phyloP scores from a whole-genome alignment of 1,284 basidiomycete genomes.

The Trichosporon faecale region DNA sequence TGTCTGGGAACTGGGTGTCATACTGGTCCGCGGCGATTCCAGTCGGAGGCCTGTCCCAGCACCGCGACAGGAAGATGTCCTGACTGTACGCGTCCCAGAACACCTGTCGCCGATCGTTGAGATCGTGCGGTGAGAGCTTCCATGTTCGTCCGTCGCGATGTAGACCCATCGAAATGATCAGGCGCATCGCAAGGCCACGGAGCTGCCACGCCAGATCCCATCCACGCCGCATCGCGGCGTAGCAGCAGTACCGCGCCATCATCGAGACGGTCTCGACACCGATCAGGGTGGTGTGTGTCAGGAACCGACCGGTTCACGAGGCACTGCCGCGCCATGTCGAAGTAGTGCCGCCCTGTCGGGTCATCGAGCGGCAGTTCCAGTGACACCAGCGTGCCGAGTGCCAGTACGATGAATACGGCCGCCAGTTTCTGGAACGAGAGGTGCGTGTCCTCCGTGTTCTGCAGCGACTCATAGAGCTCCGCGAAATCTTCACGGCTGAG shows the following conservation, averaged over 20 bases:
- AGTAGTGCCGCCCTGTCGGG: constrained; percentile 32
- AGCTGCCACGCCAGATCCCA: constrained; percentile 27
- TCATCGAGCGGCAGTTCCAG: constrained; percentile 39
- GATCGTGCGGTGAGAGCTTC: constrained; percentile 22
- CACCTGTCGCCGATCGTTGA: constrained; percentile 31
- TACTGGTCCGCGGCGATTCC: constrained; percentile 12
- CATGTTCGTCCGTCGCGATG: constrained; percentile 31
- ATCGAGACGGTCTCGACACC: constrained; percentile 30
- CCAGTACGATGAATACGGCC: constrained; percentile 33
- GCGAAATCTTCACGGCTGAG: constrained; percentile 24
- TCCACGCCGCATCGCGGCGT: constrained; percentile 10
- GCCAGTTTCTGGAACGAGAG: constrained; percentile 30
- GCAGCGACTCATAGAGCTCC: constrained; percentile 26
- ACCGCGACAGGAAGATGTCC: constrained; percentile 28
- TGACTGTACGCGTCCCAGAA: constrained; percentile 37
- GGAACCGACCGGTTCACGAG: constrained; percentile 35
- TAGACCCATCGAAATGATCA: constrained; percentile 34
- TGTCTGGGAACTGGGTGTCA: constrained; percentile 13
- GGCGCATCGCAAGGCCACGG: constrained; percentile 31
- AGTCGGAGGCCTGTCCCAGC: constrained; percentile 13
- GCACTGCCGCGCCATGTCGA: constrained; percentile 32
- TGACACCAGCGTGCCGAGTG: constrained; percentile 36
- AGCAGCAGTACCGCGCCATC: constrained; percentile 15
- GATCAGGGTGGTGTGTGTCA: constrained; percentile 37
- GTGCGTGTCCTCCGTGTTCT: neutral